Conservation (phyloP, 257 asterid genomes). For the Anisodus tanguticus region DNA sequence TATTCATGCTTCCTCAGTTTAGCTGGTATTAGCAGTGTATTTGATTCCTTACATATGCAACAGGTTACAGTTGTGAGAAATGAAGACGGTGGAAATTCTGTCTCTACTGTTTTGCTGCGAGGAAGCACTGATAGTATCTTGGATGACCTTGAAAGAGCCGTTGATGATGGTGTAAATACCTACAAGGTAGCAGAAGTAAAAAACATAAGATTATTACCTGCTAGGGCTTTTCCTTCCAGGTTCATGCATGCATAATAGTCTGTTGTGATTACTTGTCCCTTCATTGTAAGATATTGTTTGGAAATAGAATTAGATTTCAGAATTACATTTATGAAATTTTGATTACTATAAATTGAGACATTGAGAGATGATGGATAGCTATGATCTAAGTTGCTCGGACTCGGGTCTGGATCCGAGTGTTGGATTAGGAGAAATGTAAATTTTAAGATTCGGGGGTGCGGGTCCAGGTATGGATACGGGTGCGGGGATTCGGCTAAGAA, state of each 20-base stretch:
- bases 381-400: too few species aligned
- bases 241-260: not conserved
- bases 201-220: not conserved
- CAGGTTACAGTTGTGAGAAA: conserved; percentile 96
- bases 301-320: not conserved
- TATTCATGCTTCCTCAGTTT: not conserved
- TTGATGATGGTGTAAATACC: conserved; percentile 92
- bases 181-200: conserved; percentile 63
- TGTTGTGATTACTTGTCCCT: not conserved
- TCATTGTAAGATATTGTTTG: conserved; percentile 10
- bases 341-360: conserved; percentile 12
- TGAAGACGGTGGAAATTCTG: conserved; percentile 96
- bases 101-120: conserved; percentile 85
- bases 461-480: too few species aligned
- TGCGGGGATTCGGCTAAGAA: too few species aligned
- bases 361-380: conserved; percentile 19
- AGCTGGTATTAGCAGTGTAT: conserved; percentile 3
- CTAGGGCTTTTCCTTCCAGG: not conserved
- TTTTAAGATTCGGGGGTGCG: too few species aligned
- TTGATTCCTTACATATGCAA: conserved; percentile 23
- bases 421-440: too few species aligned
- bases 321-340: conserved; percentile 3
- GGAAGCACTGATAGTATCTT: conserved; percentile 96
- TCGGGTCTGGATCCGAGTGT: too few species aligned
- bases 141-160: conserved; percentile 96